phyloP scores from a whole-genome alignment of 257 asterid species.

The Petrea volubilis region DNA sequence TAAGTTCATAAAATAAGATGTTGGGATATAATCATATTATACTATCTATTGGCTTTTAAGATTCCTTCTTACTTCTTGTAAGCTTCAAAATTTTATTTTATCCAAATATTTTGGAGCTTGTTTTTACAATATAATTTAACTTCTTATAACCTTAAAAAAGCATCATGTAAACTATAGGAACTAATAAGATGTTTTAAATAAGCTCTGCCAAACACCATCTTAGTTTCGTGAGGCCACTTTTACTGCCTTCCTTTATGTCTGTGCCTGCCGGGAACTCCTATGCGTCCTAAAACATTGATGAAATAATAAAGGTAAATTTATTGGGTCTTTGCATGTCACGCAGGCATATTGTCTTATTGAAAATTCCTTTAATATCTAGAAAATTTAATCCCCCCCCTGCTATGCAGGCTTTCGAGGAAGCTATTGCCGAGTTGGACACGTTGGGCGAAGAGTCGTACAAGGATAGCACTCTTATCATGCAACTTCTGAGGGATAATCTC shows the following conservation, averaged over 20 bases:
- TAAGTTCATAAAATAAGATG: too few species aligned
- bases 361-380: not conserved
- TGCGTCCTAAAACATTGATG: not conserved
- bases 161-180: too few species aligned
- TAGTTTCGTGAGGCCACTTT: too few species aligned
- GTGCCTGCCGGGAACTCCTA: not conserved
- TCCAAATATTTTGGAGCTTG: too few species aligned
- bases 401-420: constrained; percentile 73
- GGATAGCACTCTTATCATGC: constrained; percentile 80
- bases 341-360: not conserved
- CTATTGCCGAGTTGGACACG: constrained; percentile 72
- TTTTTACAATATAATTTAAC: too few species aligned
- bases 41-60: too few species aligned
- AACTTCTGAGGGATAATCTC: constrained; percentile 74
- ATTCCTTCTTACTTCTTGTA: too few species aligned
- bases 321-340: constrained; percentile 9
- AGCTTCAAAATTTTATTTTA: too few species aligned
- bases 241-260: not conserved
- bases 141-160: too few species aligned
- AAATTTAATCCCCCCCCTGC: not conserved
- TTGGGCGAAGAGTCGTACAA: constrained; percentile 75
- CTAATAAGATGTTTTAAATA: too few species aligned
- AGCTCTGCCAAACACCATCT: too few species aligned
- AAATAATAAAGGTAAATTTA: not conserved
- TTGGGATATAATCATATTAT: too few species aligned